Base-by-base conservation (phyloP, 164 flowering plant species). In the Euptelea pleiosperma region DNA sequence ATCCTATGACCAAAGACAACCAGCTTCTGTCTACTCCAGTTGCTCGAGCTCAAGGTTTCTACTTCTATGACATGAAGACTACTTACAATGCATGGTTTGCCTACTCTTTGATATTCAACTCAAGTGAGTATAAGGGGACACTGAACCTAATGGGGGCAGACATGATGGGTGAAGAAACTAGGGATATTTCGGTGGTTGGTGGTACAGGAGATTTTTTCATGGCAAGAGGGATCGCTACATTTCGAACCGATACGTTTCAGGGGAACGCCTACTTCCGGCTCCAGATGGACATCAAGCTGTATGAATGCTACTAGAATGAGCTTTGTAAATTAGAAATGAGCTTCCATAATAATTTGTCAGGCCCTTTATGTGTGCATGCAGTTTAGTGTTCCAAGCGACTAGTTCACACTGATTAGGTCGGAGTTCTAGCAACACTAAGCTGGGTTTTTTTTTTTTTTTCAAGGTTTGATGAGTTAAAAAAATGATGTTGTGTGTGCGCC, bases 151-250 rank as follows among this genome's bases (percentile, higher is more conserved):
- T n/a, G n/a, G n/a, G 81, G 0, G 76, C 79, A 0, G 78, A 80
- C 41, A 60, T 71, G 46, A 61, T 67, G 63, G 21, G 21, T 24
- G 60, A 42, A 19, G 36, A 62, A 58, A 72, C 75, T 0, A 68
- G 79, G 58, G 75, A 74, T 44, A 24, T 76, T 29, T 73, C 78
- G 0, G 76, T 75, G 5, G 64, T 71, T 11, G 80, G 81, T 3
- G 77, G 76, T 8, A 77, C 81, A 0, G 78, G 81, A 2, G 79
- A 77, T 28, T 79, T 75, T 48, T 74, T 79, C 73, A 77, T 75
- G 77, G 61, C 73, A 1, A 58, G 77, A 44, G 79, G 81, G 16
- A 57, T 74, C 16, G 79, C 63, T 0, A 77, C 77, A 0, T 11
- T 79, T 6, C 4, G 6, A 51, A 72, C 77, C 0, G 77, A 75